Conservation (phyloP, 495 filamentous ascomycete genomes). For the Tuber borchii region DNA sequence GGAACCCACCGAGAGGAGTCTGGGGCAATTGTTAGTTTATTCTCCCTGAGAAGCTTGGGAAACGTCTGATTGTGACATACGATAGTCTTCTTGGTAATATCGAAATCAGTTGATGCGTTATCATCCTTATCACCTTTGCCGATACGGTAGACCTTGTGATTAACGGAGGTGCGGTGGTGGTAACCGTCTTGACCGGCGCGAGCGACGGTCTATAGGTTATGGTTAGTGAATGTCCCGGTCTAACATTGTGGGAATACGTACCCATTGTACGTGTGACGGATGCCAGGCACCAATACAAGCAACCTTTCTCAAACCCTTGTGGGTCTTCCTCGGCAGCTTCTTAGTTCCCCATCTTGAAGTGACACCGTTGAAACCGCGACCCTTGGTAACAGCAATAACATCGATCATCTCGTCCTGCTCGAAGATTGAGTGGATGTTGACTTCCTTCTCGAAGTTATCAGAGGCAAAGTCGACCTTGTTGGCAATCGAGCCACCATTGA, state of each 20-base stretch:
- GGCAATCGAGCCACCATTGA: slow-evolving; percentile 90
- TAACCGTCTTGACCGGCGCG: slow-evolving; percentile 99
- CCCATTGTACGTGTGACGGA: slow-evolving; percentile 99
- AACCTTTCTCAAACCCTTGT: slow-evolving; percentile 99
- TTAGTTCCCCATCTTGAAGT: slow-evolving; percentile 98
- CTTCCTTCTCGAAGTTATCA: slow-evolving; percentile 96
- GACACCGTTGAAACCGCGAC: slow-evolving; percentile 96
- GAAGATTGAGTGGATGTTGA: slow-evolving; percentile 88
- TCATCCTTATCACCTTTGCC: slow-evolving; percentile 80
- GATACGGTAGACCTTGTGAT: slow-evolving; percentile 99
- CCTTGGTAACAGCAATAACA: slow-evolving; percentile 99
- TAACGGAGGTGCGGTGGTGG: slow-evolving; percentile 99
- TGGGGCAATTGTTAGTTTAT: slow-evolving; percentile 47
- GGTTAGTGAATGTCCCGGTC: neutral
- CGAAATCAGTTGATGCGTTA: slow-evolving; percentile 91
- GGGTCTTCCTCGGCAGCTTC: slow-evolving; percentile 99
- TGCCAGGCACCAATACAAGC: slow-evolving; percentile 99
- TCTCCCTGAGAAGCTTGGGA: neutral
- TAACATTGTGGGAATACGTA: neutral
- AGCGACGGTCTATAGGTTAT: slow-evolving; percentile 64
- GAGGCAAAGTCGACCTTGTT: slow-evolving; percentile 96
- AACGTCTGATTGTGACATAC: slow-evolving; percentile 56
- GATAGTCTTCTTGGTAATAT: slow-evolving; percentile 99
- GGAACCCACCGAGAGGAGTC: slow-evolving; percentile 85
- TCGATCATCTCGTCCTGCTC: slow-evolving; percentile 99